Base-by-base conservation (phyloP, 371 early-diverging fungal species). In the Thermomucor indicae-seudaticae region DNA sequence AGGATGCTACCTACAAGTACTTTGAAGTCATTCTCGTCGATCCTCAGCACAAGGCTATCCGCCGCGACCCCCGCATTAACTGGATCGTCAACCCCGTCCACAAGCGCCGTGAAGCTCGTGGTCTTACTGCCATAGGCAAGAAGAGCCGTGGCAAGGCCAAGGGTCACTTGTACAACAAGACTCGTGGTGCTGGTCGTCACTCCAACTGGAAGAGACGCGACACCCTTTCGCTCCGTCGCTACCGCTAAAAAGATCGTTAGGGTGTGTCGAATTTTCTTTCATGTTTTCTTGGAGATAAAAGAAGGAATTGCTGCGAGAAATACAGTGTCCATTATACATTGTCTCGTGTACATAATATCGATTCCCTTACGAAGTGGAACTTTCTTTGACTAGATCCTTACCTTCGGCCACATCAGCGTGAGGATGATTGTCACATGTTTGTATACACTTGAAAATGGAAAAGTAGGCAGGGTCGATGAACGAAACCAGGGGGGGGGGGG, bases 11-110 rank as follows among this genome's bases (percentile, higher is more conserved):
- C 68, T 98, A 91, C 89, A 98, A 99, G 86, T 96, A 89, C 89
- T 99, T 77, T 79, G 99, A 99, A 79, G 96, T 98, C 65, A 98
- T 99, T 76, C 84, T 93, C 48, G 98, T 98, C 58, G 98, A 99
- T 78, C 97, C 97, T 60, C 67, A 73, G 53, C 96, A 96, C 89
- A 90, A 91, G 83, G 93, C 90, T 57, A 96, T 99, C 80, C 90
- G 98, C 60, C 93, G 94, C 65, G 98, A 99, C 74, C 78, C 93
- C 52, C 64, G 64, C 84, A 27, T 85, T 89, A 28, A 81, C 90
- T 99, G 99, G 99, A 97, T 99, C 74, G 89, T 83, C 81, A 92
- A 92, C 65, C 79, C 91, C 54, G 93, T 91, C 60, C 96, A 96
- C 90, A 99, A 98, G 89, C 96, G 89, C 73, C 92, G 99, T 69